A percentile compares a stretch with the other conserved stretches of the same genome.
These are phyloP conservation scores for Trichoderma sp. DNA, from an alignment of 2,329 filamentous ascomycete genomes.

Conservation along the genomic window DNA sequence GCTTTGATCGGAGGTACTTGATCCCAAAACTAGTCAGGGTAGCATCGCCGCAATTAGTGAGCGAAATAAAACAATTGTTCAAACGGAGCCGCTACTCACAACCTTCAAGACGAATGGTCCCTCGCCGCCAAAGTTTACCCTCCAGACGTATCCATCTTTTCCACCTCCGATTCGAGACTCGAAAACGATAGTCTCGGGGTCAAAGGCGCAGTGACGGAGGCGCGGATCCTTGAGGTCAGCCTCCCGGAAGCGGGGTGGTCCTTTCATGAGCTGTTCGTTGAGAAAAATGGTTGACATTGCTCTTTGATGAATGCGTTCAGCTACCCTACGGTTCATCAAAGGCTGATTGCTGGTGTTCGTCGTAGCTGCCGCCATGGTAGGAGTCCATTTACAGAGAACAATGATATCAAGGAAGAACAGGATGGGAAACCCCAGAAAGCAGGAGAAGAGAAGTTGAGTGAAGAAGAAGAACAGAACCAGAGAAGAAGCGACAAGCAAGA, in stretches of 20 bases:
- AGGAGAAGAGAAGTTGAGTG: neutral
- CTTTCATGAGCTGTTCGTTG: neutral
- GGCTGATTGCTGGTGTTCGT: neutral
- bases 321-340: neutral
- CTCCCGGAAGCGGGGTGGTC: neutral
- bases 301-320: neutral
- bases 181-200: constrained; percentile 2
- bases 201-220: constrained; percentile 16
- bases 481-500: neutral
- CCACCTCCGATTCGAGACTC: constrained; percentile 18
- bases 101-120: constrained; percentile 22
- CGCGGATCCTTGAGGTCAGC: constrained; percentile 1
- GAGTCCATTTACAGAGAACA: neutral
- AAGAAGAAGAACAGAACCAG: neutral
- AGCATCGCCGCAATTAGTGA: neutral
- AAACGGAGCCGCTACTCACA: constrained; percentile 4
- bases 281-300: constrained; percentile 5
- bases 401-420: neutral
- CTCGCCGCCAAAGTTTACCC: constrained; percentile 12
- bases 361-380: neutral
- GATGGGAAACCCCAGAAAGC: neutral
- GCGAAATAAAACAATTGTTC: neutral
- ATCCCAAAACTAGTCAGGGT: constrained; percentile 11
- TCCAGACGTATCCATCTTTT: constrained; percentile 24
- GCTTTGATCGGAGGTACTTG: constrained; percentile 5